A percentile compares a stretch with the other conserved stretches of the same genome.
phyloP scores from a whole-genome alignment of 106 monocot species.

The Cymbidium sinense region DNA sequence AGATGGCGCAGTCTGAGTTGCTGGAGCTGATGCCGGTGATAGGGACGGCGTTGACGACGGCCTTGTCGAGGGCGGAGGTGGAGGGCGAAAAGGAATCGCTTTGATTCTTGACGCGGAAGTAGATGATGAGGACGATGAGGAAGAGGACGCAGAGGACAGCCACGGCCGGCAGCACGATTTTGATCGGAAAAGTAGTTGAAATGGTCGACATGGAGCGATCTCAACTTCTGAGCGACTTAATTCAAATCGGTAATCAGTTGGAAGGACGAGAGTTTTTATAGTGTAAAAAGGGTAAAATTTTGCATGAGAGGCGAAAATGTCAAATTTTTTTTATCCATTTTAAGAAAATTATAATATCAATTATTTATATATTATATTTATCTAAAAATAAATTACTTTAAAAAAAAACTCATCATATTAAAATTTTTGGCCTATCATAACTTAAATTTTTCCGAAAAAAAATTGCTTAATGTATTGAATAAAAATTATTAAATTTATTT shows the following conservation, averaged over 20 bases:
- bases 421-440: no score
- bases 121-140: background rate
- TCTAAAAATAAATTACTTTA: no score
- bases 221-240: background rate
- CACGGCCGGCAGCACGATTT: background rate
- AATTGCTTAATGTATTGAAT: no score
- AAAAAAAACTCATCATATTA: no score
- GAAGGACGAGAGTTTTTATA: background rate
- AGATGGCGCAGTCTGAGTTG: slow-evolving; percentile 33
- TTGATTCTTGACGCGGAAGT: background rate
- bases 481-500: no score
- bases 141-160: background rate
- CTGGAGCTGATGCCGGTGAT: background rate
- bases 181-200: background rate
- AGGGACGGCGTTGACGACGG: background rate
- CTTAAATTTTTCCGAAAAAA: no score
- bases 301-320: no score
- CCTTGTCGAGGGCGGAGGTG: background rate
- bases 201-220: background rate
- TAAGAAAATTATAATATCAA: no score
- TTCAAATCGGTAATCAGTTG: background rate
- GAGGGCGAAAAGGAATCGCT: background rate
- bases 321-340: no score
- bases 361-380: no score
- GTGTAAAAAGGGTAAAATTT: background rate